These are phyloP conservation scores for Malassezia globosa DNA, from an alignment of 1,284 basidiomycete genomes.

Conservation along the genomic window DNA sequence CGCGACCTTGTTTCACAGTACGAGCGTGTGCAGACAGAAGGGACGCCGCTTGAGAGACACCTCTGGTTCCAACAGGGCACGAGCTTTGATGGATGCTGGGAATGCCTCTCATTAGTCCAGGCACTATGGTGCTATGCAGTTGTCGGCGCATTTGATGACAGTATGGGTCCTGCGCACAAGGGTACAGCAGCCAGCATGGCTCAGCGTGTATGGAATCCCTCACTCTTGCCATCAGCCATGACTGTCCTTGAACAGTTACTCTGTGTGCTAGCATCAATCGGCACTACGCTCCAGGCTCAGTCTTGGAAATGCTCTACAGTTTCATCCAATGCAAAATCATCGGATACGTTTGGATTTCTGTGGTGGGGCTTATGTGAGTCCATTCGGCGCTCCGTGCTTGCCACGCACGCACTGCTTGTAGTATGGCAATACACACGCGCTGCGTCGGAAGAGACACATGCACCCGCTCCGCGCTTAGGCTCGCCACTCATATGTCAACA, in stretches of 20 bases:
- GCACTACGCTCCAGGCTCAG: neutral
- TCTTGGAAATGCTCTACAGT: neutral
- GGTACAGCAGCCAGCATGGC: neutral
- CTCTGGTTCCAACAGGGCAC: neutral
- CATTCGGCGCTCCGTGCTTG: slow-evolving; percentile 24
- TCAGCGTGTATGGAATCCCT: neutral
- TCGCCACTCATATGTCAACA: neutral
- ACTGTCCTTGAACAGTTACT: slow-evolving; percentile 1
- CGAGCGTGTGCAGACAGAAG: neutral
- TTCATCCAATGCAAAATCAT: neutral
- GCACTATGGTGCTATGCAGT: slow-evolving; percentile 14
- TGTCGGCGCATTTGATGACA: slow-evolving; percentile 4
- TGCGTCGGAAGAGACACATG: neutral
- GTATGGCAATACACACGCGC: neutral
- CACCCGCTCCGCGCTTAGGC: slow-evolving; percentile 3
- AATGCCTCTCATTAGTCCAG: slow-evolving; percentile 6
- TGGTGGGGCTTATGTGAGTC: slow-evolving; percentile 21
- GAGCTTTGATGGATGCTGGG: slow-evolving; percentile 1
- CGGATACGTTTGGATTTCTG: neutral
- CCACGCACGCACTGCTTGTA: slow-evolving; percentile 23
- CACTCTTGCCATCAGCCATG: neutral
- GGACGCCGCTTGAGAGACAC: neutral
- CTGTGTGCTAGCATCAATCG: neutral
- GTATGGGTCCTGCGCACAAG: neutral
- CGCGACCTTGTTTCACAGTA: neutral